Conservation (phyloP, 345 rosid species). For the Populus ilicifolia region DNA sequence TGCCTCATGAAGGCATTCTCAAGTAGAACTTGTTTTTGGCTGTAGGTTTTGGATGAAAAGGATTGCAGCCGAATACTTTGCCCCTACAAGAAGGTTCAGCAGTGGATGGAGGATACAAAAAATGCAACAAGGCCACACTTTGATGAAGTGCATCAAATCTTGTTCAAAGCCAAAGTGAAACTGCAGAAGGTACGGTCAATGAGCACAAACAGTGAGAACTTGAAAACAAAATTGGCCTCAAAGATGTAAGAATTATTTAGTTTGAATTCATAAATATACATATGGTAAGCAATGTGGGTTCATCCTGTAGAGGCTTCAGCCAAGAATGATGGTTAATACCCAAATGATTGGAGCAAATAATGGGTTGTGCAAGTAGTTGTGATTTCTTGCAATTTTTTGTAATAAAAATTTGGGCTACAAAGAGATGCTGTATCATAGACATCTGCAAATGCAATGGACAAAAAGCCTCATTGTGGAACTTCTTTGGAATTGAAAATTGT, state of each 20-base stretch:
- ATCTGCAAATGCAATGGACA: not conserved
- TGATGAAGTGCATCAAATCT: slow-evolving; percentile 57
- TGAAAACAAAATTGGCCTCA: slow-evolving; percentile 15
- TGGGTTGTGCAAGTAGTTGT: not conserved
- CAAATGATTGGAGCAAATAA: not conserved
- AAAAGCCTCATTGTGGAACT: too few relatives aligned
- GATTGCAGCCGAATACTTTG: slow-evolving; percentile 48
- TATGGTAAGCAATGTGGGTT: not conserved
- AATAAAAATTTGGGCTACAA: not conserved
- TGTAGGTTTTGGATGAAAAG: slow-evolving; percentile 66
- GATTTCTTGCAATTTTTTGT: not conserved
- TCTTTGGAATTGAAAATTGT: too few relatives aligned
- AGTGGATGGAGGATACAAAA: slow-evolving; percentile 72
- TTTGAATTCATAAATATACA: not conserved
- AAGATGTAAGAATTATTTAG: slow-evolving; percentile 14
- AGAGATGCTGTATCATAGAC: not conserved
- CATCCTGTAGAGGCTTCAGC: not conserved
- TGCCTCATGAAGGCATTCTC: not conserved
- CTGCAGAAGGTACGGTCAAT: slow-evolving; percentile 26
- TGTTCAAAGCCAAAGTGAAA: slow-evolving; percentile 42
- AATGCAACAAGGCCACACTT: slow-evolving; percentile 68
- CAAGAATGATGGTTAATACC: not conserved
- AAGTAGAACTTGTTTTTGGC: slow-evolving; percentile 1
- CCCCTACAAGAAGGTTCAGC: slow-evolving; percentile 61
- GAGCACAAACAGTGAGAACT: slow-evolving; percentile 18